phyloP scores from a whole-genome alignment of 257 asterid genomes.

The Solanum ahanhuiri region DNA sequence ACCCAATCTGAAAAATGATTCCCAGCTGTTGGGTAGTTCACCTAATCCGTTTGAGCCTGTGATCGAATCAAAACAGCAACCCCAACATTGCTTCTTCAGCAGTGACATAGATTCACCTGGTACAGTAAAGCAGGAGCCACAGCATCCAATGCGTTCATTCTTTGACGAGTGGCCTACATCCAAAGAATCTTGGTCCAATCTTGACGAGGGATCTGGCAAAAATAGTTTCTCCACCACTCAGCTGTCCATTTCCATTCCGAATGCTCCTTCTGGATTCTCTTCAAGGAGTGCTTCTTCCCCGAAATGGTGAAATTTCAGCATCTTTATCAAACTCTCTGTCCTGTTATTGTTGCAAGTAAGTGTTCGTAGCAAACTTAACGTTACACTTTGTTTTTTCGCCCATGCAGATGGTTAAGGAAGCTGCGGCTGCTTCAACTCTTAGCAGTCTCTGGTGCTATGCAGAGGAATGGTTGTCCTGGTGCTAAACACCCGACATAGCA shows the following conservation, averaged over 20 bases:
- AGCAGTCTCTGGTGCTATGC: not conserved
- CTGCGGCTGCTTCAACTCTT: not conserved
- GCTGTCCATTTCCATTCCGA: conserved; percentile 77
- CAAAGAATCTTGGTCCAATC: conserved; percentile 62
- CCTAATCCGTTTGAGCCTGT: conserved; percentile 35
- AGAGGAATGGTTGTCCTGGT: not conserved
- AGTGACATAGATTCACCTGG: conserved; percentile 39
- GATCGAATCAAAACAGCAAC: conserved; percentile 40
- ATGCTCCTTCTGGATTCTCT: conserved; percentile 53
- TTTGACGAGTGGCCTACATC: conserved; percentile 82
- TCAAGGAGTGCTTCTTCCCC: conserved; percentile 39
- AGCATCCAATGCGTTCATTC: conserved; percentile 66
- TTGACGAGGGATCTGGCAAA: conserved; percentile 46
- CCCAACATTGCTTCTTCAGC: conserved; percentile 63
- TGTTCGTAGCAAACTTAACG: not conserved
- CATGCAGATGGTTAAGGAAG: not conserved
- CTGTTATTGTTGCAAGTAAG: not conserved
- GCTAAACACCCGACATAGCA: not conserved
- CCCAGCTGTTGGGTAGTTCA: conserved; percentile 32
- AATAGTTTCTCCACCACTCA: conserved; percentile 27
- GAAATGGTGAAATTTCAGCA: conserved; percentile 41
- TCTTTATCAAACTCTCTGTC: not conserved
- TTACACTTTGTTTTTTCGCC: not conserved
- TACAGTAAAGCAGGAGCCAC: conserved; percentile 51
- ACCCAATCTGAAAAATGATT: conserved; percentile 42